Conservation (phyloP, 1,284 basidiomycete genomes). For the Cerioporus squamosus region DNA sequence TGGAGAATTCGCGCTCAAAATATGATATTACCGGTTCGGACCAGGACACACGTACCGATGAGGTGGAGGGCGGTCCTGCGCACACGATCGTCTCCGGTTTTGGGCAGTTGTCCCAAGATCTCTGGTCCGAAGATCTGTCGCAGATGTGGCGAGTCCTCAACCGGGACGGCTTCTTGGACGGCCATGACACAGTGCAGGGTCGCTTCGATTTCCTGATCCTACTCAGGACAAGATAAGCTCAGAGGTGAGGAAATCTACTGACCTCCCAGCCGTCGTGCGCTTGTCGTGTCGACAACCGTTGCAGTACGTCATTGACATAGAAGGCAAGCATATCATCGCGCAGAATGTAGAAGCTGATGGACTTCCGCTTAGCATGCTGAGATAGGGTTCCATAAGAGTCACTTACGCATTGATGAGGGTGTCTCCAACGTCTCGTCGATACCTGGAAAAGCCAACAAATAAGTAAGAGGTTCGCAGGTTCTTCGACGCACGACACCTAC, state of each 20-base stretch:
- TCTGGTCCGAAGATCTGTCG: constrained; percentile 71
- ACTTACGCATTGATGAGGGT: constrained; percentile 88
- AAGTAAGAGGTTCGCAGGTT: neutral
- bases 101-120: constrained; percentile 70
- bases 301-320: constrained; percentile 63
- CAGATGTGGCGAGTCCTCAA: constrained; percentile 70
- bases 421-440: constrained; percentile 88
- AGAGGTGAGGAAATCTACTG: constrained; percentile 21
- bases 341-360: constrained; percentile 81
- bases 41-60: constrained; percentile 55
- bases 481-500: constrained; percentile 43
- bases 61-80: constrained; percentile 74
- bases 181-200: constrained; percentile 84
- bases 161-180: constrained; percentile 84
- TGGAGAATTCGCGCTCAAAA: too few species aligned
- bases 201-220: constrained; percentile 76
- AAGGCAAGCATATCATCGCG: constrained; percentile 80
- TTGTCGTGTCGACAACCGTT: constrained; percentile 48
- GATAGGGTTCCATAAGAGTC: neutral
- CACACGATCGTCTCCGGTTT: constrained; percentile 65
- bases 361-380: neutral
- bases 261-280: constrained; percentile 72
- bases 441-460: constrained; percentile 51
- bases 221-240: neutral
- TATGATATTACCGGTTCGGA: too few species aligned